phyloP scores from a whole-genome alignment of 1,284 basidiomycete genomes.

The Abortiporus biennis region DNA sequence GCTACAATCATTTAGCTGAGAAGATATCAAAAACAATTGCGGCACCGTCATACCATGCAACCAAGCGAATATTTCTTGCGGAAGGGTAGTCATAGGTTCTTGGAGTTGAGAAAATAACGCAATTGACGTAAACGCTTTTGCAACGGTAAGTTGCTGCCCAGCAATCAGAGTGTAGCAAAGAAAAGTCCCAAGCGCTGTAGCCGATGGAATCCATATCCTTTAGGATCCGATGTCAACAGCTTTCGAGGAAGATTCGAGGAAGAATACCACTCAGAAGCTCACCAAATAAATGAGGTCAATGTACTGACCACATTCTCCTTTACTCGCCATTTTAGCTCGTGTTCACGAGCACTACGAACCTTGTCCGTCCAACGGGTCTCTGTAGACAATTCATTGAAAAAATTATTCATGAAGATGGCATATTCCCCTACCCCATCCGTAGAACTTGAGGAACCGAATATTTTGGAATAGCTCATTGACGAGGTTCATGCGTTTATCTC shows the following conservation, averaged over 20 bases:
- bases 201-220: slow-evolving; percentile 71
- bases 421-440: slow-evolving; percentile 55
- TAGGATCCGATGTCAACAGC: too few relatives aligned
- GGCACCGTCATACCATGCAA: slow-evolving; percentile 40
- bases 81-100: slow-evolving; percentile 57
- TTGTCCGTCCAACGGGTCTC: slow-evolving; percentile 42
- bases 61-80: slow-evolving; percentile 57
- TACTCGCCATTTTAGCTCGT: slow-evolving; percentile 57
- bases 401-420: not conserved
- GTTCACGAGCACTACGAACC: slow-evolving; percentile 45
- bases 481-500: slow-evolving; percentile 69
- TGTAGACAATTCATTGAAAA: slow-evolving; percentile 11
- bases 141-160: slow-evolving; percentile 51
- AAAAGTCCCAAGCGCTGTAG: slow-evolving; percentile 57
- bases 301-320: slow-evolving; percentile 56
- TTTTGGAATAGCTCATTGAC: slow-evolving; percentile 80
- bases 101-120: slow-evolving; percentile 62
- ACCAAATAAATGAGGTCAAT: slow-evolving; percentile 61
- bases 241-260: too few relatives aligned
- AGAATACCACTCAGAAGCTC: slow-evolving; percentile 9
- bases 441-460: slow-evolving; percentile 66
- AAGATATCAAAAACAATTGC: not conserved
- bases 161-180: slow-evolving; percentile 61
- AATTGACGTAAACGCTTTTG: slow-evolving; percentile 64
- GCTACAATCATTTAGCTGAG: slow-evolving; percentile 31